phyloP scores from a whole-genome alignment of 2,329 filamentous ascomycete species.

The Gnomoniopsis smithogilvyi region DNA sequence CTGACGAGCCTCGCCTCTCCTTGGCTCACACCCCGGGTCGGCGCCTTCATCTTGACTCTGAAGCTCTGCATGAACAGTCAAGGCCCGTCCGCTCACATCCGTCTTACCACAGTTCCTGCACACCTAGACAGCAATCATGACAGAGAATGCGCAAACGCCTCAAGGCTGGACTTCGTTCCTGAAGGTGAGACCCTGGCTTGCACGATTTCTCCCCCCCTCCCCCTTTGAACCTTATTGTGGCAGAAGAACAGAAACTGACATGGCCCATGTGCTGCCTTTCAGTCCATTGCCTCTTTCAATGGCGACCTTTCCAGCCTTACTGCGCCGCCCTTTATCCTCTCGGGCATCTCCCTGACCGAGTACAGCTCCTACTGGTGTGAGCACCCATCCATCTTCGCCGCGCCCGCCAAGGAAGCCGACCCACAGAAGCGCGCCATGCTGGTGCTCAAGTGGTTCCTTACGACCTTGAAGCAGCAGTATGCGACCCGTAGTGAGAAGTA shows the following conservation, averaged over 20 bases:
- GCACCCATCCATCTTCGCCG: conserved; percentile 73
- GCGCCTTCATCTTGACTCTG: background rate
- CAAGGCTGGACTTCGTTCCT: conserved; percentile 50
- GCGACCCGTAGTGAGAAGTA: conserved; percentile 70
- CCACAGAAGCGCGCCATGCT: conserved; percentile 78
- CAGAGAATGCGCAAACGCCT: conserved; percentile 22
- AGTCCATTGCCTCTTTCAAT: conserved; percentile 78
- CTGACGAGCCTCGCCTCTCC: conserved; percentile 2
- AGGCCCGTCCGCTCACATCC: background rate
- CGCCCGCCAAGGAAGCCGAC: conserved; percentile 75
- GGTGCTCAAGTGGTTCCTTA: conserved; percentile 96
- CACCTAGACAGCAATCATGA: conserved; percentile 6
- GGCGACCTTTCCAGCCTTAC: conserved; percentile 79
- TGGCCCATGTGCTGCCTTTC: conserved; percentile 4
- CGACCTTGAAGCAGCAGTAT: conserved; percentile 85
- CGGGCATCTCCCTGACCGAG: conserved; percentile 73
- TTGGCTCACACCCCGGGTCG: background rate
- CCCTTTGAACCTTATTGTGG: background rate
- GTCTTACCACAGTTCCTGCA: background rate
- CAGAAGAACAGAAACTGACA: background rate
- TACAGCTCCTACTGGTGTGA: conserved; percentile 83
- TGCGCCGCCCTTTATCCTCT: conserved; percentile 79
- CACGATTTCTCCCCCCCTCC: no score
- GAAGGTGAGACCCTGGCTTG: conserved; percentile 36
- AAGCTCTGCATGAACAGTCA: background rate